A percentile compares a stretch with the other conserved stretches of the same genome.
These are phyloP conservation scores for Tulasnella calospora DNA, from an alignment of 768 basidiomycete species.

Conservation along the genomic window DNA sequence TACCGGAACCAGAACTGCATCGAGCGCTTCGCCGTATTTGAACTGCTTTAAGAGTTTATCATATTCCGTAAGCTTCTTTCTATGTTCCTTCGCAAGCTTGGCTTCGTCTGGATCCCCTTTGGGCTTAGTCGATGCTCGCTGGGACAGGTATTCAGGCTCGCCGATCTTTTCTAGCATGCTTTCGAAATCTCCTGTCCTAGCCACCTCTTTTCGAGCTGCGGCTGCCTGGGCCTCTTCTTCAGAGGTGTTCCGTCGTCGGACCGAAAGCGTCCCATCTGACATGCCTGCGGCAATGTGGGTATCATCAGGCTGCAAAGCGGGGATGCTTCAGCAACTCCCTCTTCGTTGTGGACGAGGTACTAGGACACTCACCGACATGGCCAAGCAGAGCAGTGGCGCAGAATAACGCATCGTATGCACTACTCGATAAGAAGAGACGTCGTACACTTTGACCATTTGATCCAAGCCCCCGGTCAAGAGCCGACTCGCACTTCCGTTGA, in stretches of 20 bases:
- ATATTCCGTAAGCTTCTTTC: constrained; percentile 73
- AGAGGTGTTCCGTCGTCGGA: constrained; percentile 80
- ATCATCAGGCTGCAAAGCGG: constrained; percentile 71
- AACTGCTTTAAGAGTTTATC: constrained; percentile 86
- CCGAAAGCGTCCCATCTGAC: constrained; percentile 97
- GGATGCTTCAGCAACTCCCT: background rate
- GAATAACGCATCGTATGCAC: constrained; percentile 99
- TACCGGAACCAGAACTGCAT: constrained; percentile 84
- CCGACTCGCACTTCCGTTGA: constrained; percentile 68
- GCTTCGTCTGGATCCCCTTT: constrained; percentile 51
- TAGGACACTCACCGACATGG: constrained; percentile 68
- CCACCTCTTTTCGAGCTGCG: constrained; percentile 38
- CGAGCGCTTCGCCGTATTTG: constrained; percentile 90
- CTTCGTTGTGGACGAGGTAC: background rate
- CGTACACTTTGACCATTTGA: constrained; percentile 98
- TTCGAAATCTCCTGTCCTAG: constrained; percentile 59
- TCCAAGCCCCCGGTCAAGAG: constrained; percentile 88
- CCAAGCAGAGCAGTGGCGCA: constrained; percentile 82
- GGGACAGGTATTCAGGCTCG: constrained; percentile 48
- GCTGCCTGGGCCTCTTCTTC: constrained; percentile 47
- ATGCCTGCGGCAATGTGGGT: constrained; percentile 96
- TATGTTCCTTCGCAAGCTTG: constrained; percentile 29
- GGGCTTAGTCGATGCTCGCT: constrained; percentile 44
- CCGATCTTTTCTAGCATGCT: constrained; percentile 58
- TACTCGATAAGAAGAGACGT: constrained; percentile 87